Percentiles rank a stretch among this genome's conserved stretches.
phyloP scores from a whole-genome alignment of 2,329 filamentous ascomycete species.

The Sporothrix humicola region DNA sequence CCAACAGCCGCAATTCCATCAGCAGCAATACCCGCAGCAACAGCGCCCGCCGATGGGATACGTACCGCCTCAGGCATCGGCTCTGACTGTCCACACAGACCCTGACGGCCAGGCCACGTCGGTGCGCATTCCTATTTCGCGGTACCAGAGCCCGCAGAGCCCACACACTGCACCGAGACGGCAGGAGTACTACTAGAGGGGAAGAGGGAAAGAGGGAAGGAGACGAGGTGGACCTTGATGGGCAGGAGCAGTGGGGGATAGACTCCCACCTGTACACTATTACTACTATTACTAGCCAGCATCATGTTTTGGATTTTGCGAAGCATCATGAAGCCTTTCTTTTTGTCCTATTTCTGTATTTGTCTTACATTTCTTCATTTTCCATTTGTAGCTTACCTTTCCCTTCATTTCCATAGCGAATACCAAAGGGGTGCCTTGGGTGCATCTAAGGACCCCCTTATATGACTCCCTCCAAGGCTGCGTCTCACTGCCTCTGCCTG shows the following conservation, averaged over 20 bases:
- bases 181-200: background rate
- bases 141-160: conserved; percentile 20
- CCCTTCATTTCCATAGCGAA: background rate
- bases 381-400: no score
- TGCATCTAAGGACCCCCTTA: background rate
- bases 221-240: no score
- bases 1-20: conserved; percentile 9
- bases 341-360: background rate
- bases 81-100: conserved; percentile 30
- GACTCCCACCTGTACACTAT: background rate
- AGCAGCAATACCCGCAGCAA: conserved; percentile 22
- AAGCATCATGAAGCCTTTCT: conserved; percentile 16
- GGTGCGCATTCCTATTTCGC: conserved; percentile 36
- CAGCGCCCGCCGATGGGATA: conserved; percentile 13
- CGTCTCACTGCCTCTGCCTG: background rate
- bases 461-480: background rate
- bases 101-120: conserved; percentile 30
- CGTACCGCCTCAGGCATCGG: conserved; percentile 23
- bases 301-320: background rate
- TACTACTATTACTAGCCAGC: no score
- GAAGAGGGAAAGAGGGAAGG: background rate
- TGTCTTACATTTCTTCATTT: no score
- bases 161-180: background rate
- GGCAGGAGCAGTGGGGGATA: no score
- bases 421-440: background rate